Percentiles rank a stretch among this genome's conserved stretches.
Evolutionary conservation across 768 basidiomycete species (phyloP).

Genomic region (Tephrocybe sp.): DNA sequence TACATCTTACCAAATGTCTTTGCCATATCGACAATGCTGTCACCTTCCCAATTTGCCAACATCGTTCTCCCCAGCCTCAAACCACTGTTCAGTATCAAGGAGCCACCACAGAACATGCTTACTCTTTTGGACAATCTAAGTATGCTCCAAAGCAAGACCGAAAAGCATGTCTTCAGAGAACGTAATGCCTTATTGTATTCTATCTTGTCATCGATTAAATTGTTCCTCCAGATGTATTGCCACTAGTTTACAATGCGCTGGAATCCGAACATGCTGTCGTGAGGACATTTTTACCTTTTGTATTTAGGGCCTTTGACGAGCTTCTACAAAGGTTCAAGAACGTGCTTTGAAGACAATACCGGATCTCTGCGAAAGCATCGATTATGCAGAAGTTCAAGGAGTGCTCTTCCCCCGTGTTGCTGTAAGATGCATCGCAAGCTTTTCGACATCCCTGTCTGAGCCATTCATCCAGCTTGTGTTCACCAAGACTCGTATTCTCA

Average conservation of each 20-base stretch:
- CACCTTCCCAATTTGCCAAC: slow-evolving; percentile 76
- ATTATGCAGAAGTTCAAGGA: slow-evolving; percentile 92
- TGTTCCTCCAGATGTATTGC: slow-evolving; percentile 78
- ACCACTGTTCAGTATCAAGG: slow-evolving; percentile 87
- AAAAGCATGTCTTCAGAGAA: slow-evolving; percentile 82
- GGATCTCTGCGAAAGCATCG: slow-evolving; percentile 86
- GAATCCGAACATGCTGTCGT: slow-evolving; percentile 93
- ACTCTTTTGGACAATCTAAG: slow-evolving; percentile 88
- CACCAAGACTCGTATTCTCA: slow-evolving; percentile 84
- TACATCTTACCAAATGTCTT: slow-evolving; percentile 97
- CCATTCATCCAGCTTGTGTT: slow-evolving; percentile 71
- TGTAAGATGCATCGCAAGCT: slow-evolving; percentile 44
- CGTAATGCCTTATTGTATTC: slow-evolving; percentile 50
- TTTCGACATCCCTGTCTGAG: not conserved
- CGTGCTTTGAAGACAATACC: slow-evolving; percentile 83
- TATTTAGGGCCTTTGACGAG: slow-evolving; percentile 2
- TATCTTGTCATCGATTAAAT: slow-evolving; percentile 7
- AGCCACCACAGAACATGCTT: slow-evolving; percentile 97
- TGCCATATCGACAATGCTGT: slow-evolving; percentile 76
- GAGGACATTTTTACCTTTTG: slow-evolving; percentile 18
- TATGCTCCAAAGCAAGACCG: slow-evolving; percentile 87
- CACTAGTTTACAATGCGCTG: slow-evolving; percentile 92
- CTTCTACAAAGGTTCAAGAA: slow-evolving; percentile 79
- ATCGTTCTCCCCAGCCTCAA: slow-evolving; percentile 85
- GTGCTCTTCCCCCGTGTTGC: slow-evolving; percentile 91